Percentiles rank a stretch among this genome's conserved stretches.
Evolutionary conservation across 2,329 filamentous ascomycete species (phyloP).

Genomic region (Elsinoe ampelina): DNA sequence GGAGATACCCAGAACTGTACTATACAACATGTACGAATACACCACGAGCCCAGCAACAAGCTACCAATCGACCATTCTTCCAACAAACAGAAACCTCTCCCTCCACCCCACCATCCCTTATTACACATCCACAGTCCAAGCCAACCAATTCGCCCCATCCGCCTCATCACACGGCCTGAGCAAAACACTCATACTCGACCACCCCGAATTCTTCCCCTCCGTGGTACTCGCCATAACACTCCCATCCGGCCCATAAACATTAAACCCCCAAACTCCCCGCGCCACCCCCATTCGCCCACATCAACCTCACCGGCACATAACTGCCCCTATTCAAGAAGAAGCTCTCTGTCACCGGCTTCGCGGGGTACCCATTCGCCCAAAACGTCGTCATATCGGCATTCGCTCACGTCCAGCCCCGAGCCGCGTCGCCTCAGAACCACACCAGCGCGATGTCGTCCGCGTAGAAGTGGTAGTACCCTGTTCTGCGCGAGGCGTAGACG

Average conservation of each 20-base stretch:
- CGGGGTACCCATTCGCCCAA: background rate
- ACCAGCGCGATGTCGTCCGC: conserved; percentile 22
- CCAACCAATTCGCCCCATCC: background rate
- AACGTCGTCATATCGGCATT: conserved; percentile 16
- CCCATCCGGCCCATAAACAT: conserved; percentile 13
- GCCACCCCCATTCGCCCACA: conserved; percentile 3
- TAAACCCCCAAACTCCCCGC: conserved; percentile 13
- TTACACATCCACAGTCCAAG: background rate
- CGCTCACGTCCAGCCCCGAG: conserved; percentile 18
- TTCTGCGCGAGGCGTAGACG: conserved; percentile 14
- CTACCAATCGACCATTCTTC: no score
- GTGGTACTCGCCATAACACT: background rate
- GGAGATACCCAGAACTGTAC: background rate
- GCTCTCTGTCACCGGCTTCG: background rate
- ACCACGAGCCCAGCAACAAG: background rate
- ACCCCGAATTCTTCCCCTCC: background rate
- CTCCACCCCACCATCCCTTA: no score
- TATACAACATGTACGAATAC: background rate
- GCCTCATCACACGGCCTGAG: background rate
- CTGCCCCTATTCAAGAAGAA: background rate
- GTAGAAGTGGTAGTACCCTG: conserved; percentile 21
- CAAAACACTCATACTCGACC: background rate
- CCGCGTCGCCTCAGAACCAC: conserved; percentile 21
- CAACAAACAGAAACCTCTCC: no score
- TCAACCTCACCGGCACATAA: background rate